Conservation (phyloP, 2,329 filamentous ascomycete species). For the Penicillium decumbens region DNA sequence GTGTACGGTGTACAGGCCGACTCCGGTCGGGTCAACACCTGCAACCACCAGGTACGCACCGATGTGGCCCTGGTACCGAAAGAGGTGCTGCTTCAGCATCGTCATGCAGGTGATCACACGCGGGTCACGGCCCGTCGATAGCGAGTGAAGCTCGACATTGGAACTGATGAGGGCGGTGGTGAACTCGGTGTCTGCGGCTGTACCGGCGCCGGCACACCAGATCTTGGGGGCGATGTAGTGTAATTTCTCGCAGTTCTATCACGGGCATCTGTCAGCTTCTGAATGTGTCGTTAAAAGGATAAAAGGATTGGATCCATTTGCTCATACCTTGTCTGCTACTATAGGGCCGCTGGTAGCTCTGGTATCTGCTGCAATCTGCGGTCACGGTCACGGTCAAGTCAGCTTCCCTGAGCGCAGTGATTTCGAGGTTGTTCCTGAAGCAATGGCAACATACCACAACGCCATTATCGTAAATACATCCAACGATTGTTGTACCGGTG, state of each 20-base stretch:
- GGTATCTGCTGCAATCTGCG: slow-evolving; percentile 91
- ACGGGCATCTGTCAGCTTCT: slow-evolving; percentile 5
- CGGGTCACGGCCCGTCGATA: slow-evolving; percentile 92
- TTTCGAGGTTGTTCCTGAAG: neutral
- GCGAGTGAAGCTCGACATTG: slow-evolving; percentile 93
- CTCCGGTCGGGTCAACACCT: slow-evolving; percentile 90
- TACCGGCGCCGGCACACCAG: slow-evolving; percentile 98
- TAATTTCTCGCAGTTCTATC: slow-evolving; percentile 94
- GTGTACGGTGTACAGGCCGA: slow-evolving; percentile 95
- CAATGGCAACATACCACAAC: slow-evolving; percentile 65
- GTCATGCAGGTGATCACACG: slow-evolving; percentile 99
- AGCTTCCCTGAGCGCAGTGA: slow-evolving; percentile 14
- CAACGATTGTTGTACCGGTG: slow-evolving; percentile 97
- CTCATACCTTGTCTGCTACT: slow-evolving; percentile 84
- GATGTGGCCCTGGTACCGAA: slow-evolving; percentile 96
- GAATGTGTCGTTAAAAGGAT: no score
- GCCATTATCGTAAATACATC: slow-evolving; percentile 91
- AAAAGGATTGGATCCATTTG: neutral
- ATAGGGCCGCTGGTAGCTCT: slow-evolving; percentile 95
- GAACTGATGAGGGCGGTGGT: slow-evolving; percentile 98
- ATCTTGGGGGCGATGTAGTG: slow-evolving; percentile 99
- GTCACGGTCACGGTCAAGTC: slow-evolving; percentile 13
- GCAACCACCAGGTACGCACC: slow-evolving; percentile 97
- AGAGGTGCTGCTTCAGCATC: slow-evolving; percentile 97
- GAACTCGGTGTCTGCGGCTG: slow-evolving; percentile 97